Evolutionary conservation across 148 eudicot genomes (phyloP).

Genomic region (Agrostemma githago): DNA sequence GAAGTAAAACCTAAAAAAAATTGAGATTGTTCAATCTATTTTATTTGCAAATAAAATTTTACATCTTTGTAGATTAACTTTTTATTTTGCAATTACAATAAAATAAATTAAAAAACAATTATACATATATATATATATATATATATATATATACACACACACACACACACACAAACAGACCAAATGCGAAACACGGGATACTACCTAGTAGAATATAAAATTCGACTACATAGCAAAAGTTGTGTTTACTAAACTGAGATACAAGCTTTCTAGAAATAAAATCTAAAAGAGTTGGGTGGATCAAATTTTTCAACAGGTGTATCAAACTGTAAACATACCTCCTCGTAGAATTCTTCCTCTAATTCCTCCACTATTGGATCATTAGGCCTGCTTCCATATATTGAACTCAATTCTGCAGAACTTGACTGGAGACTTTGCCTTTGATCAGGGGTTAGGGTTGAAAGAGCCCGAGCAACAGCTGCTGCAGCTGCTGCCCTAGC

Average conservation of each 20-base stretch:
- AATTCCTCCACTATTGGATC: slow-evolving; percentile 64
- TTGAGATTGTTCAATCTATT: no score
- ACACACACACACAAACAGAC: no score
- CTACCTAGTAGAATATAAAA: neutral
- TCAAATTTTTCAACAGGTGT: neutral
- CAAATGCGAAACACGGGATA: no score
- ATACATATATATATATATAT: no score
- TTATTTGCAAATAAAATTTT: no score
- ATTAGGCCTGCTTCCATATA: slow-evolving; percentile 64
- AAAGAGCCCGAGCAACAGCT: slow-evolving; percentile 94
- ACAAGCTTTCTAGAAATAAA: neutral
- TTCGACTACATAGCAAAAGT: neutral
- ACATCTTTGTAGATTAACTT: no score
- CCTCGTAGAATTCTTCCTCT: slow-evolving; percentile 87
- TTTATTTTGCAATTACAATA: no score
- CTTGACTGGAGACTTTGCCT: slow-evolving; percentile 70
- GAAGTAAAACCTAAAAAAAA: no score
- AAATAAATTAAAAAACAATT: no score
- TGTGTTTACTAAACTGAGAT: neutral
- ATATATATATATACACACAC: no score
- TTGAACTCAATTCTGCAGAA: slow-evolving; percentile 82
- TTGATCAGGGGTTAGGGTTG: slow-evolving; percentile 84
- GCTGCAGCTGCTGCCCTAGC: slow-evolving; percentile 98
- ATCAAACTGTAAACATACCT: slow-evolving; percentile 42
- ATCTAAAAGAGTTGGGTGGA: neutral